phyloP scores from a whole-genome alignment of 345 rosid species.

The Lepidium sativum region DNA sequence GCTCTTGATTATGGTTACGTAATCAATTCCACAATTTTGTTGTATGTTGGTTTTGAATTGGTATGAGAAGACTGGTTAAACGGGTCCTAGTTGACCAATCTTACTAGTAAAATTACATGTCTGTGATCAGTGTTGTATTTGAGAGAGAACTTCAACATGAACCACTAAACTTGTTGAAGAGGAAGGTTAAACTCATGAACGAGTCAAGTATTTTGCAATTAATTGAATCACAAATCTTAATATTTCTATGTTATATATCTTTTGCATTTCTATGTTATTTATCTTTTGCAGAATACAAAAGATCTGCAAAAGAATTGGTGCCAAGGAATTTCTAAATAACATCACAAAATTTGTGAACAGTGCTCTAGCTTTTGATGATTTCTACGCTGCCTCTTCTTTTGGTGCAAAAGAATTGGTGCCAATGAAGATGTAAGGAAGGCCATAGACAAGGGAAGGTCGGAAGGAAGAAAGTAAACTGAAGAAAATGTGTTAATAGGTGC shows the following conservation, averaged over 20 bases:
- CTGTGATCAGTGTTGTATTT: conserved; percentile 55
- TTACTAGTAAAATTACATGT: conserved; percentile 38
- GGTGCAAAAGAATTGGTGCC: conserved; percentile 2
- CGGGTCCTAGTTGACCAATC: neutral
- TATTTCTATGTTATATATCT: neutral
- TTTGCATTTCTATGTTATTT: neutral
- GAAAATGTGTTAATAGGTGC: conserved; percentile 38
- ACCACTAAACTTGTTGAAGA: conserved; percentile 74
- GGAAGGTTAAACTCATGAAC: conserved; percentile 28
- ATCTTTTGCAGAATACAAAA: conserved; percentile 46
- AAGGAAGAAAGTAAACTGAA: conserved; percentile 4
- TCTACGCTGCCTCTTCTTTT: conserved; percentile 34
- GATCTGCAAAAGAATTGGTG: conserved; percentile 48
- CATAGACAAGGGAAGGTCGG: too few species aligned
- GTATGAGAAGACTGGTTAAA: neutral
- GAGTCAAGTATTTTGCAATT: neutral
- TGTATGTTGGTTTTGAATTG: neutral
- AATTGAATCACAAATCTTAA: neutral
- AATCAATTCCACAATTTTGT: neutral
- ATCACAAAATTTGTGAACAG: conserved; percentile 65
- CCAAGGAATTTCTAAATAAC: conserved; percentile 46
- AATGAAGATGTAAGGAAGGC: conserved; percentile 44
- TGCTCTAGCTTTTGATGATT: conserved; percentile 49
- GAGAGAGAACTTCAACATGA: conserved; percentile 56
- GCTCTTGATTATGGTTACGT: conserved; percentile 79